Base-by-base conservation (phyloP, 2,329 filamentous ascomycete species). In the Cryphonectria radicalis region DNA sequence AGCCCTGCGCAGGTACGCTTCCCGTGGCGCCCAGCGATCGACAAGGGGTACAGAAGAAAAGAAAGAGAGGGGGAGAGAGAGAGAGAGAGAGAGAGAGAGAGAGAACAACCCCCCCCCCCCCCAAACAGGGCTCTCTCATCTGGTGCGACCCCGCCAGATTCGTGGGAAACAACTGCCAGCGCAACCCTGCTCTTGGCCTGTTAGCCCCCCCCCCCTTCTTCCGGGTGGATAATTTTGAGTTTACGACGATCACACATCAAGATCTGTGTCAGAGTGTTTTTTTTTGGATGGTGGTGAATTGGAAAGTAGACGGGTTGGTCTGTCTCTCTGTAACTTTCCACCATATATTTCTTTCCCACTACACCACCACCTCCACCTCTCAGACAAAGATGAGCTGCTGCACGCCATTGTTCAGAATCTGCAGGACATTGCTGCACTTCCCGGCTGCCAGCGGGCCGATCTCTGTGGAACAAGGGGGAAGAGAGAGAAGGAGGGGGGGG, bases 201-300 rank as follows among this genome's bases (percentile, higher is more conserved):
- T 32, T 32, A 32, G 32, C 32, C 42, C 42, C 42, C 43, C 43
- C 4, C 14, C 19, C 43, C n/a, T n/a, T n/a, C n/a, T 6, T 50
- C 65, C 64, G 50, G 59, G 65, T n/a, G n/a, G 60, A 43, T 28
- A 69, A 70, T 67, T 60, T 62, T 66, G 62, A 72, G 66, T 72
- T 66, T 25, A 65, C 71, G 71, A 66, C 71, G 69, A 70, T 70
- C 69, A 63, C 68, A 68, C 62, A 71, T 68, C 22, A 40, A 60
- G 25, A 55, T 32, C 50, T 62, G 60, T 72, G 42, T 68, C 64
- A 72, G 53, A 66, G 50, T 19, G 53, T 25, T 59, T 46, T 62
- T 46, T 62, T 40, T 5, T 14, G 55, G 28, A 42, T 25, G 46
- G 42, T 57, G 67, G 59, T 65, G 63, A 50, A 22, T 25, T 50